phyloP scores from a whole-genome alignment of 2,329 filamentous ascomycete species.

The Xylaria polymorpha region DNA sequence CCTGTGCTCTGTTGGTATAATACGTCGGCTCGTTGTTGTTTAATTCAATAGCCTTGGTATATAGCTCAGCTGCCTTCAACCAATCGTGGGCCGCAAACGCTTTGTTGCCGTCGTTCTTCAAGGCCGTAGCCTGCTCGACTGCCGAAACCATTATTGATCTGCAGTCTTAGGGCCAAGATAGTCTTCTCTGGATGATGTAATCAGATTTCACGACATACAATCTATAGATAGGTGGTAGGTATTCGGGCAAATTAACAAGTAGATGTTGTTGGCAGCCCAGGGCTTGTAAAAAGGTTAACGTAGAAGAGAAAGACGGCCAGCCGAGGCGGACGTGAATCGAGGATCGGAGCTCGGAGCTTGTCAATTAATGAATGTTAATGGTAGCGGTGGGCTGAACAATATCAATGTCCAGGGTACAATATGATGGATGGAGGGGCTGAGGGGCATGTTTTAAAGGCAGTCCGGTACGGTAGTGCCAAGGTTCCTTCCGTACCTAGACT shows the following conservation, averaged over 20 bases:
- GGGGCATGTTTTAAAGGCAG: conserved; percentile 26
- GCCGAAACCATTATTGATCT: conserved; percentile 54
- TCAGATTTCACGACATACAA: neutral
- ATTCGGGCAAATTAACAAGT: neutral
- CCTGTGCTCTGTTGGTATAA: conserved; percentile 95
- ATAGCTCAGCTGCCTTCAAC: conserved; percentile 82
- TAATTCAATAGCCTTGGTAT: conserved; percentile 86
- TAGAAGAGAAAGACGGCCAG: neutral
- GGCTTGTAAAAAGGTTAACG: neutral
- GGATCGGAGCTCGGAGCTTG: conserved; percentile 45
- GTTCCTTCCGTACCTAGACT: conserved; percentile 2
- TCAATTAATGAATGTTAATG: conserved; percentile 12
- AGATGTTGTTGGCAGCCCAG: neutral
- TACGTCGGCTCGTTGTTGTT: conserved; percentile 88
- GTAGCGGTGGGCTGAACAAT: conserved; percentile 8
- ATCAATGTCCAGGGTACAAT: conserved; percentile 19
- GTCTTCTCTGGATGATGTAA: conserved; percentile 3
- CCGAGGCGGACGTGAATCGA: conserved; percentile 33
- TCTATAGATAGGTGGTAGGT: neutral
- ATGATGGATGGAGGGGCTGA: conserved; percentile 29
- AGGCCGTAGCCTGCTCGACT: conserved; percentile 77
- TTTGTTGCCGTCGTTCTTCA: conserved; percentile 96
- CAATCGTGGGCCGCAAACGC: conserved; percentile 91
- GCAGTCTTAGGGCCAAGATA: neutral
- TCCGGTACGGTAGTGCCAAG: neutral